Base-by-base conservation (phyloP, 345 rosid genomes). In the Lenwebbia sp. region DNA sequence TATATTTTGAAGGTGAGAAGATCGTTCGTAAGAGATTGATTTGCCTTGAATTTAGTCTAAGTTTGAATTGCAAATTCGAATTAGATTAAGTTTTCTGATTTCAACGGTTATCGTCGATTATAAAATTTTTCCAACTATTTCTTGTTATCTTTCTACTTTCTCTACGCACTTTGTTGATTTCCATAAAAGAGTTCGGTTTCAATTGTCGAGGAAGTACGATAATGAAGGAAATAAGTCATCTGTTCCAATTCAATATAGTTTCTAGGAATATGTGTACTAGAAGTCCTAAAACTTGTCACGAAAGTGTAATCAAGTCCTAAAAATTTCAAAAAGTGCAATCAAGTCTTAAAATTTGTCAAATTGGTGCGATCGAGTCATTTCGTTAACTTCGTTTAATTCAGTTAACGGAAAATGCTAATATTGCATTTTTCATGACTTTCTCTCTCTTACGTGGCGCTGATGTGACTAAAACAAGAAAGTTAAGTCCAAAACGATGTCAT, bases 51-150 rank as follows among this genome's bases (percentile, higher is more conserved):
- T 62, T 14, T 60, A 13, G 4, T 14, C 54, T 6, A 62, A 62
- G 10, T 30, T n/a, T 28, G 74, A 1, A 60, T 28, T 30, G 40
- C 22, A 14, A 62, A 62, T 62, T 60, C 17, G 4, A 19, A 28
- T 30, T 62, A 54, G 3, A 19, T 54, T 17, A 17, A 54, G 8
- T 54, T 19, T 2, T 15, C 22, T 15, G 2, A 62, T 3, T 62
- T 62, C 5, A 33, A 62, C 3, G 14, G 5, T 30, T 30, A 22
- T 7, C 40, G 14, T 7, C 10, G 11, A 28, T 28, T 62, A 14
- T 9, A 28, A n/a, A 1, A 0, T 0, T 7, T 7, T 14, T 14
- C 40, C 40, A 30, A 10, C 41, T 15, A 55, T 55, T 10, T 30
- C 40, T 14, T 62, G 75, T 62, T 28, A 28, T 62, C 22, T 62